Evolutionary conservation across 257 asterid species (phyloP).

Genomic region (Nicotiana obtusifolia): DNA sequence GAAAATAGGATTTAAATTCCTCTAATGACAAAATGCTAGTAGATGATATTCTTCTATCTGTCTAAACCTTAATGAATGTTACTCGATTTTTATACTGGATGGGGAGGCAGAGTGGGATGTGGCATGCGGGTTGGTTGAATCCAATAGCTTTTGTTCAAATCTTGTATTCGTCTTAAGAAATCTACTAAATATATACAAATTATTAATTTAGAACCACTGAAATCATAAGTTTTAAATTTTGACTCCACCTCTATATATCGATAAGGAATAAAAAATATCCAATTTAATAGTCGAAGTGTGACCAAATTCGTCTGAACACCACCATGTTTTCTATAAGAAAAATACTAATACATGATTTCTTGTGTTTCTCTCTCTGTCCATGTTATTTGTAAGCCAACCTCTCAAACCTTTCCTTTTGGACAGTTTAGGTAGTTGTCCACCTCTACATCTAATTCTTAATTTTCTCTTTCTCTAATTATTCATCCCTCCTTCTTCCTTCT

Average conservation of each 20-base stretch:
- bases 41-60: too few relatives aligned
- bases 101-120: too few relatives aligned
- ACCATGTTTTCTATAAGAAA: neutral
- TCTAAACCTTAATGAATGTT: too few relatives aligned
- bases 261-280: neutral
- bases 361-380: neutral
- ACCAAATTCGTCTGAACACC: neutral
- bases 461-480: conserved; percentile 10
- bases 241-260: neutral
- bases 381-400: neutral
- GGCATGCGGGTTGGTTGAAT: too few relatives aligned
- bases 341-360: neutral
- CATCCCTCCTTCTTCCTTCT: neutral
- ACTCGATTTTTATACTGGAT: too few relatives aligned
- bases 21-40: too few relatives aligned
- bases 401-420: conserved; percentile 18
- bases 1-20: too few relatives aligned
- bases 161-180: too few relatives aligned
- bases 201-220: too few relatives aligned
- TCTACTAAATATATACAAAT: too few relatives aligned
- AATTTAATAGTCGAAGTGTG: neutral
- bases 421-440: conserved; percentile 37
- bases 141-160: too few relatives aligned
- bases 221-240: neutral
- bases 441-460: conserved; percentile 17